Percentiles rank a stretch among this genome's conserved stretches.
Evolutionary conservation across 1,284 basidiomycete genomes (phyloP).

Genomic region (Pholiota adiposa): DNA sequence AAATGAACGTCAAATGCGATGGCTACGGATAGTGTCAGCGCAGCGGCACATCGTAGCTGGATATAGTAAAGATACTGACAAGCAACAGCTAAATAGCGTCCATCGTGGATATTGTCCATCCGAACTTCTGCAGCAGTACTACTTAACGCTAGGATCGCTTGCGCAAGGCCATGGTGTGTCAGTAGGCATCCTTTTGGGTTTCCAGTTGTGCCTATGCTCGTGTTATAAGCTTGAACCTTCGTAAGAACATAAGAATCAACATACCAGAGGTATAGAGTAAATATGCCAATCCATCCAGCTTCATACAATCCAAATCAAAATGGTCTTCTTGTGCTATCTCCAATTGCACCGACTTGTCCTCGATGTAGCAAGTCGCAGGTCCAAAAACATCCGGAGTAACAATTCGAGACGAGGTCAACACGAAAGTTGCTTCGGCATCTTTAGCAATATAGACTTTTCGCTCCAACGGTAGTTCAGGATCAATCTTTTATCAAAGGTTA

Average conservation of each 20-base stretch:
- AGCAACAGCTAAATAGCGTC: slow-evolving; percentile 47
- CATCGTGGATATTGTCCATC: slow-evolving; percentile 38
- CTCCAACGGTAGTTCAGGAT: slow-evolving; percentile 54
- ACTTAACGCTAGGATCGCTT: slow-evolving; percentile 47
- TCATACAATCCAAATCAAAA: slow-evolving; percentile 35
- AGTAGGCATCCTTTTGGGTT: slow-evolving; percentile 62
- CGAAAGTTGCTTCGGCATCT: slow-evolving; percentile 48
- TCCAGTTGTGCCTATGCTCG: slow-evolving; percentile 51
- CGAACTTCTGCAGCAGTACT: slow-evolving; percentile 41
- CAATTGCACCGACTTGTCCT: slow-evolving; percentile 26
- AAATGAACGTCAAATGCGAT: slow-evolving; percentile 58
- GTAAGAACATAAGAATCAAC: background rate
- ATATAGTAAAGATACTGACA: slow-evolving; percentile 36
- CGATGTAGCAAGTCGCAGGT: slow-evolving; percentile 35
- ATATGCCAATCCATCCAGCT: slow-evolving; percentile 45
- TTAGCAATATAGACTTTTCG: slow-evolving; percentile 50
- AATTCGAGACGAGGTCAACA: slow-evolving; percentile 40
- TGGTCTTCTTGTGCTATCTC: slow-evolving; percentile 33
- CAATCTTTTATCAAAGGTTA: slow-evolving; percentile 40
- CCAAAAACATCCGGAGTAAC: slow-evolving; percentile 34
- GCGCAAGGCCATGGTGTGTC: slow-evolving; percentile 47
- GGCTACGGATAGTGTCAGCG: slow-evolving; percentile 27
- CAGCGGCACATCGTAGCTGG: slow-evolving; percentile 3
- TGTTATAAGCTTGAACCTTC: background rate
- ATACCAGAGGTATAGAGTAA: slow-evolving; percentile 58